Evolutionary conservation across 805 yeast species (phyloP).

Genomic region (Tetrapisispora phaffii): DNA sequence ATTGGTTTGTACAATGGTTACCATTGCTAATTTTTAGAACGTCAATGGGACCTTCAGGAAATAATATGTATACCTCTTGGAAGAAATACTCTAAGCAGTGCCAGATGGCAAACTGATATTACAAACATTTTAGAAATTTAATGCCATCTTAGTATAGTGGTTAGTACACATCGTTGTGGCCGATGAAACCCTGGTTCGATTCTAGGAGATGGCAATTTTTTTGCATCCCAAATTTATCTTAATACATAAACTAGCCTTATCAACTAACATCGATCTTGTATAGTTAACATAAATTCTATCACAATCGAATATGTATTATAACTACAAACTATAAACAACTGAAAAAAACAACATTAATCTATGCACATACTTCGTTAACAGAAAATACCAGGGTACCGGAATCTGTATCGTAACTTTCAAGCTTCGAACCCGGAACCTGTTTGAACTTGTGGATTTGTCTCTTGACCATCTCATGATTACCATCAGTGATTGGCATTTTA

Average conservation of each 20-base stretch:
- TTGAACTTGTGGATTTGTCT: constrained; percentile 62
- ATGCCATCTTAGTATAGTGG: constrained; percentile 33
- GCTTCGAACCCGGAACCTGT: constrained; percentile 43
- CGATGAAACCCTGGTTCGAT: constrained; percentile 33
- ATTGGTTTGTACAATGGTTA: too few species aligned
- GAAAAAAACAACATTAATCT: not conserved
- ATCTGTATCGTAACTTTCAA: constrained; percentile 66
- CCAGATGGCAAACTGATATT: not conserved
- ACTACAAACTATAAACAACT: not conserved
- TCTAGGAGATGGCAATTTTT: constrained; percentile 29
- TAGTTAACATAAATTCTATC: too few species aligned
- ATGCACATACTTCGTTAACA: constrained; percentile 19
- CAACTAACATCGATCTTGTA: too few species aligned
- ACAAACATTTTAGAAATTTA: not conserved
- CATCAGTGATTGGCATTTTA: constrained; percentile 64
- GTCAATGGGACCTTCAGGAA: too few species aligned
- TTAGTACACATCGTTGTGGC: constrained; percentile 33
- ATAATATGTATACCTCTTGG: too few species aligned
- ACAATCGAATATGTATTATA: too few species aligned
- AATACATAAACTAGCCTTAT: too few species aligned
- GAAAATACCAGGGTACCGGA: constrained; percentile 65
- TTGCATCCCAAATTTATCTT: constrained; percentile 6
- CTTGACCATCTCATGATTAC: constrained; percentile 59
- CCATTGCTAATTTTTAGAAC: too few species aligned
- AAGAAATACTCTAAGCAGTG: too few species aligned